Evolutionary conservation across 2,329 filamentous ascomycete genomes (phyloP), one percentile per base, ranked within the genome.

Genomic region (Ceratocystiopsis minuta): DNA sequence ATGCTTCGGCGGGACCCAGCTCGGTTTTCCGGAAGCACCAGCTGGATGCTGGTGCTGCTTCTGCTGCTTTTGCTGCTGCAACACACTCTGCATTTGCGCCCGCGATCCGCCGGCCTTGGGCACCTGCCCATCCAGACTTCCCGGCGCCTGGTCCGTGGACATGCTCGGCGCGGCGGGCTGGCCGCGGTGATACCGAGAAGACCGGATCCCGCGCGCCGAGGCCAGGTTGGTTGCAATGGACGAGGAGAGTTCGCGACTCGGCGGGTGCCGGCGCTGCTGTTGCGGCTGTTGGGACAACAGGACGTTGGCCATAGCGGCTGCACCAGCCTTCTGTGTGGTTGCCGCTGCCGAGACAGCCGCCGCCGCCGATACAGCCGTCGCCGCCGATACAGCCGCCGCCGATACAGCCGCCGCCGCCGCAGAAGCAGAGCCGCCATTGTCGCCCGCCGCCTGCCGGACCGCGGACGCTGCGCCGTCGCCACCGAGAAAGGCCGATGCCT

Each of bases 221-320:
- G 86, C 86, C 36, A 94, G 63, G 53, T 92, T 92, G 60, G 75
- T 93, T 20, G 84, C 85, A 46, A 94, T 92, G 1, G 85, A 92
- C 1, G 84, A 84, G 3, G 78, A 75, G 45, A 79, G 64, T 44
- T 87, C 80, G 44, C 84, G 75, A 20, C 73, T 66, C 57, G 72
- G 53, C 57, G 74, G 55, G 63, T 68, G 66, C 31, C 65, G 63
- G 12, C 64, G 65, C 46, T 38, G 35, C 28, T 16, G 12, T 20
- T 17, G 24, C 24, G 24, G 24, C 24, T 28, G 4, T 6, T 28
- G 24, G 7, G 7, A 10, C 11, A 10, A 28, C 24, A 28, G 44
- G 18, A 39, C 17, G 36, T 14, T 46, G 16, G 46, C 42, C 46
- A 48, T 44, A 1, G 46, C 46, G 11, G 41, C 41, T 1, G 46